Evolutionary conservation across 2,329 filamentous ascomycete species (phyloP).

Genomic region (Alternaria arbusti): DNA sequence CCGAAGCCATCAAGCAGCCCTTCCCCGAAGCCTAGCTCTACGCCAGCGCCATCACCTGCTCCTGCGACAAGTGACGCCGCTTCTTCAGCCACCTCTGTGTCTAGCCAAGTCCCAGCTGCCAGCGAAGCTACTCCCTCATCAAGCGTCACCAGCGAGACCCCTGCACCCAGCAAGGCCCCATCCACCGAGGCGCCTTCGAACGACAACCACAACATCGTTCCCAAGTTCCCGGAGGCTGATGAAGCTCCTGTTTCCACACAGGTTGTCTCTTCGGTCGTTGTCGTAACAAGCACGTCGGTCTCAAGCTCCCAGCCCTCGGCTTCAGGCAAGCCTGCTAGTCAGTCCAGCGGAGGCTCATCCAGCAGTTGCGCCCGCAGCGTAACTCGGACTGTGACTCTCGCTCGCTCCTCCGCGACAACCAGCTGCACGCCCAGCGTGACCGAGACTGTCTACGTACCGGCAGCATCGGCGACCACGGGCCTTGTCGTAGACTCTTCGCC

Average conservation of each 20-base stretch:
- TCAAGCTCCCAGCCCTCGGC: constrained; percentile 5
- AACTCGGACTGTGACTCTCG: constrained; percentile 6
- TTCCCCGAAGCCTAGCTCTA: constrained; percentile 25
- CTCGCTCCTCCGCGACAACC: background rate
- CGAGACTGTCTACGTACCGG: constrained; percentile 34
- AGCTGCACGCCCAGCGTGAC: constrained; percentile 31
- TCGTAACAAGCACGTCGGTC: constrained; percentile 5
- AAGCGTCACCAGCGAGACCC: background rate
- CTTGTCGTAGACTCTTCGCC: constrained; percentile 1
- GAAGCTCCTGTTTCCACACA: background rate
- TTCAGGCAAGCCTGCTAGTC: constrained; percentile 18
- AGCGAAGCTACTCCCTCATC: constrained; percentile 6
- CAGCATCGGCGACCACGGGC: constrained; percentile 8
- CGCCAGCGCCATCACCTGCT: constrained; percentile 1
- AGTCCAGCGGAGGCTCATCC: constrained; percentile 16
- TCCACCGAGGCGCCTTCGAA: constrained; percentile 3
- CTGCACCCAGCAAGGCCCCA: constrained; percentile 3
- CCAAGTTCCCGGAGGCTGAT: constrained; percentile 15
- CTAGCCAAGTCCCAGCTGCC: constrained; percentile 8
- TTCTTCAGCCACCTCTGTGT: background rate
- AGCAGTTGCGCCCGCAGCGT: constrained; percentile 11
- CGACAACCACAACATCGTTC: background rate
- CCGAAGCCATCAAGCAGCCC: constrained; percentile 23
- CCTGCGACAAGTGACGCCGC: constrained; percentile 12
- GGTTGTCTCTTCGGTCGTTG: background rate